phyloP scores from a whole-genome alignment of 257 asterid genomes.

The Solanum medicagineum region DNA sequence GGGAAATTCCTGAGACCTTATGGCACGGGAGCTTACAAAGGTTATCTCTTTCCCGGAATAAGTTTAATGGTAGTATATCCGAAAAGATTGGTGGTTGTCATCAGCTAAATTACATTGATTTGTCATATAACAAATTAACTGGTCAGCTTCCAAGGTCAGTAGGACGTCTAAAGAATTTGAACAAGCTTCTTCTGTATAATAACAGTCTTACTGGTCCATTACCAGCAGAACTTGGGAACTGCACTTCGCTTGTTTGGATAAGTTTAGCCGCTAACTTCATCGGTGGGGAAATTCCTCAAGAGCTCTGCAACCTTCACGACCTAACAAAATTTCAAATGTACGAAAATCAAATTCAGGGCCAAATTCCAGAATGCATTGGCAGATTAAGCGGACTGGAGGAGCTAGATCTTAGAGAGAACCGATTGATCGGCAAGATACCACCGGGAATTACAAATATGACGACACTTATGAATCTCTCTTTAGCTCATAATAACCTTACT shows the following conservation, averaged over 20 bases:
- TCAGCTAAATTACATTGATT: slow-evolving; percentile 11
- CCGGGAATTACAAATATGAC: slow-evolving; percentile 19
- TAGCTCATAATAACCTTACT: slow-evolving; percentile 22
- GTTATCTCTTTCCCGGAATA: slow-evolving; percentile 15
- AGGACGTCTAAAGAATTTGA: slow-evolving; percentile 16
- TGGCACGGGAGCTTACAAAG: slow-evolving; percentile 16
- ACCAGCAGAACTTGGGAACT: slow-evolving; percentile 27
- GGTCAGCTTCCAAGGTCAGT: slow-evolving; percentile 31
- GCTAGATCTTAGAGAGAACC: slow-evolving; percentile 12
- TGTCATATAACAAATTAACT: slow-evolving; percentile 22
- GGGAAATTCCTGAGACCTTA: slow-evolving; percentile 31
- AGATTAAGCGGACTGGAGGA: slow-evolving; percentile 19
- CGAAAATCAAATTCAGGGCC: slow-evolving; percentile 22
- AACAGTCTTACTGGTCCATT: slow-evolving; percentile 17
- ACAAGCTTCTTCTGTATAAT: not conserved
- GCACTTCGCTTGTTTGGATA: slow-evolving; percentile 15
- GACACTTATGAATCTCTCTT: slow-evolving; percentile 9
- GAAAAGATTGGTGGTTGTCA: slow-evolving; percentile 12
- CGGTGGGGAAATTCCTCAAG: slow-evolving; percentile 23
- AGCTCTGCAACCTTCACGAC: slow-evolving; percentile 25
- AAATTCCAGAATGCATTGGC: slow-evolving; percentile 22
- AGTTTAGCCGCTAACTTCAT: slow-evolving; percentile 12
- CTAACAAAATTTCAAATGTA: slow-evolving; percentile 3
- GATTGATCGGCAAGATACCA: slow-evolving; percentile 27
- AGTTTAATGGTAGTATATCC: slow-evolving; percentile 26